Conservation (phyloP, 164 flowering plant genomes). For the Macadamia tetraphylla region DNA sequence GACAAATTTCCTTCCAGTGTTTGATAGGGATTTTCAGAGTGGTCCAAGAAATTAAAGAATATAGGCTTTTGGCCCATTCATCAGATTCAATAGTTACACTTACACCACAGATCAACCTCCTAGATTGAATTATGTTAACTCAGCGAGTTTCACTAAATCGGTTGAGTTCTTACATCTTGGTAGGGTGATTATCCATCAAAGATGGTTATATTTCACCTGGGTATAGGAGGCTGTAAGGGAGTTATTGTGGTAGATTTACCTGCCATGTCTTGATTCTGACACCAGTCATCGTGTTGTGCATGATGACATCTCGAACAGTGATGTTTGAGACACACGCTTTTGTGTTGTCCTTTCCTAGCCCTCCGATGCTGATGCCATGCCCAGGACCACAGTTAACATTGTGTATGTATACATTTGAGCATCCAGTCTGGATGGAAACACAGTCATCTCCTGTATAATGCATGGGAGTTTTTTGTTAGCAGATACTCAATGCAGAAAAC, state of each 20-base stretch:
- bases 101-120: no score
- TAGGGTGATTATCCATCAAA: no score
- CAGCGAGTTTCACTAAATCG: no score
- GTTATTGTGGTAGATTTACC: slow-evolving; percentile 17
- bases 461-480: slow-evolving; percentile 6
- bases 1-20: no score
- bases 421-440: slow-evolving; percentile 37
- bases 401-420: slow-evolving; percentile 28
- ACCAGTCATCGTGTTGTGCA: slow-evolving; percentile 29
- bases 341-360: slow-evolving; percentile 29
- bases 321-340: slow-evolving; percentile 37
- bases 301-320: slow-evolving; percentile 20
- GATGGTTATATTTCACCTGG: no score
- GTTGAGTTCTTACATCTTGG: no score
- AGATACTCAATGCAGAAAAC: not conserved
- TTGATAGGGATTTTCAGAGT: no score
- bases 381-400: slow-evolving; percentile 38
- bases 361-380: slow-evolving; percentile 45
- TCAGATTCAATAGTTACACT: no score
- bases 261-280: slow-evolving; percentile 48
- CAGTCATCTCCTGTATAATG: slow-evolving; percentile 39
- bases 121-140: no score
- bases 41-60: no score
- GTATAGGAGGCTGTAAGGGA: no score
- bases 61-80: not conserved